Evolutionary conservation across 169 alveolate genomes (phyloP).

Genomic region (Toxoplasma gondii): DNA sequence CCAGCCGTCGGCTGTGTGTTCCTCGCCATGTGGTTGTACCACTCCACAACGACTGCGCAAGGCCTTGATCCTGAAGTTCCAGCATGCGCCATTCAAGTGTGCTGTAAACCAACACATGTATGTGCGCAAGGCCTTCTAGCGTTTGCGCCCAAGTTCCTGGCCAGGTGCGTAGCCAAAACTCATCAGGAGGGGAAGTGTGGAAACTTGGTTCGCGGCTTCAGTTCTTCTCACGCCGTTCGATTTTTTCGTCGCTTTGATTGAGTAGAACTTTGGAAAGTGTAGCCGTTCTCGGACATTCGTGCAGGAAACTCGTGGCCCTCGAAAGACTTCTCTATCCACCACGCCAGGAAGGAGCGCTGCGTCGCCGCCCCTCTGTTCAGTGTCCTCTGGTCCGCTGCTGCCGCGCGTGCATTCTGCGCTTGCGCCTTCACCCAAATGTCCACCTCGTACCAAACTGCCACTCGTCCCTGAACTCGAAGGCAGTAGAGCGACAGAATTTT

Average conservation of each 20-base stretch:
- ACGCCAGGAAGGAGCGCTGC: not conserved
- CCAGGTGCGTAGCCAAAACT: not conserved
- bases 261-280: too few relatives aligned
- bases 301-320: not conserved
- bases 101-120: too few relatives aligned
- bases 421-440: not conserved
- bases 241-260: too few relatives aligned
- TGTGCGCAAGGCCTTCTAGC: not conserved
- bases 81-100: not conserved
- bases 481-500: not conserved
- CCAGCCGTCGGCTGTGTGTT: not conserved
- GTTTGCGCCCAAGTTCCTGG: not conserved
- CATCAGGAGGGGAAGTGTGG: not conserved
- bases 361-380: slow-evolving; percentile 7
- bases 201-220: too few relatives aligned
- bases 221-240: too few relatives aligned
- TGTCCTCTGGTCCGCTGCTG: not conserved
- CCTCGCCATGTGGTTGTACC: not conserved
- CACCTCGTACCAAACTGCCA: not conserved
- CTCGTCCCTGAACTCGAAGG: not conserved
- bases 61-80: not conserved
- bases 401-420: not conserved
- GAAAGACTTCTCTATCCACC: not conserved
- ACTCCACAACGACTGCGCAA: not conserved
- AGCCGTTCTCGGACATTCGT: too few relatives aligned